These are phyloP conservation scores for Verticillium albo-atrum DNA, from an alignment of 2,329 filamentous ascomycete species.

Conservation along the genomic window DNA sequence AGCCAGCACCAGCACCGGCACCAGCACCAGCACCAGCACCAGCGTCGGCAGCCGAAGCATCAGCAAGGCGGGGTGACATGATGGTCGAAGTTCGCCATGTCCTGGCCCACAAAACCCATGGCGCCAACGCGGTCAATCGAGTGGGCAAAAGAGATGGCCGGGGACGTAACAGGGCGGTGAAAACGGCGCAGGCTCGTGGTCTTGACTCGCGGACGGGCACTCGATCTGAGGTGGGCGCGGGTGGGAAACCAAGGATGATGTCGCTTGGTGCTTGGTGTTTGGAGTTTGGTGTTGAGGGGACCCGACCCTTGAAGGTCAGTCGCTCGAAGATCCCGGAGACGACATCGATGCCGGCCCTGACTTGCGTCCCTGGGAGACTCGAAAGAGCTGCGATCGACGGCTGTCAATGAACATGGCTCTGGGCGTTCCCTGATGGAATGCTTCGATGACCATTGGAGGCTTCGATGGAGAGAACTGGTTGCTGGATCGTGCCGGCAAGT, in stretches of 20 bases:
- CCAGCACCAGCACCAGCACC: background rate
- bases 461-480: background rate
- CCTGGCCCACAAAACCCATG: background rate
- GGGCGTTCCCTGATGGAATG: background rate
- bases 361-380: background rate
- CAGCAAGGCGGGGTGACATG: background rate
- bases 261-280: background rate
- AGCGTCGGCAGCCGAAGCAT: background rate
- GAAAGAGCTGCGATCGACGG: background rate
- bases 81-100: background rate
- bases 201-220: background rate
- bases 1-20: background rate
- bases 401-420: background rate
- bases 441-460: background rate
- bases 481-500: background rate
- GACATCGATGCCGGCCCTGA: background rate
- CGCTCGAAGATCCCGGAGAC: background rate
- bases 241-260: background rate
- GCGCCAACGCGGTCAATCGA: background rate
- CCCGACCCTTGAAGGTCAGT: background rate
- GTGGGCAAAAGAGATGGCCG: background rate
- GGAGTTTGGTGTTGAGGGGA: background rate
- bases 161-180: background rate
- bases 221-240: background rate
- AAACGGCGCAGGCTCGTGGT: background rate